Conservation (phyloP, 2,329 filamentous ascomycete genomes). For the Drechslerella stenobrocha region DNA sequence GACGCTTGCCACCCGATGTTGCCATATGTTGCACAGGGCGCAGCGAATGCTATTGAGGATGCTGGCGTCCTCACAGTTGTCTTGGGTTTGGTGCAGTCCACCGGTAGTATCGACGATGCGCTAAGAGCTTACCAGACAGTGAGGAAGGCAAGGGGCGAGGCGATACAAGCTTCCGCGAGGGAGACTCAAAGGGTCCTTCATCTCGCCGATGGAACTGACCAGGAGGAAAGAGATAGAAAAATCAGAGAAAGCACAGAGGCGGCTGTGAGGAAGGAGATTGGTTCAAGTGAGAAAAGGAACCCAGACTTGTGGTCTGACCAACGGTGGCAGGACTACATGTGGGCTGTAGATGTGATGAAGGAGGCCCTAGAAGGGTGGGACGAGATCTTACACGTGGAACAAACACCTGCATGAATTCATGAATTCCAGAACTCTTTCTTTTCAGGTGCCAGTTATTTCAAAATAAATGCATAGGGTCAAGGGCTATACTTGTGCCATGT, state of each 20-base stretch:
- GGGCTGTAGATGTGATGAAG: slow-evolving; percentile 54
- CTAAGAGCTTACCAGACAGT: slow-evolving; percentile 63
- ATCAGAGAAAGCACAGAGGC: slow-evolving; percentile 55
- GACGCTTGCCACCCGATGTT: slow-evolving; percentile 71
- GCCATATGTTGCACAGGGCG: slow-evolving; percentile 69
- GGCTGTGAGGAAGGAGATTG: slow-evolving; percentile 9
- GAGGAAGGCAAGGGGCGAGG: slow-evolving; percentile 60
- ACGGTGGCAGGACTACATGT: slow-evolving; percentile 54
- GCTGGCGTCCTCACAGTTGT: slow-evolving; percentile 61
- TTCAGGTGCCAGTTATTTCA: neutral
- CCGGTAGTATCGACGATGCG: slow-evolving; percentile 18
- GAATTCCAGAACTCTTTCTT: neutral
- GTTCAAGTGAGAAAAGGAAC: slow-evolving; percentile 39
- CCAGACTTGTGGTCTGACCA: slow-evolving; percentile 53
- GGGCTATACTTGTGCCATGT: no score
- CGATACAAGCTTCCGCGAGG: slow-evolving; percentile 59
- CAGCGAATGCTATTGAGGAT: slow-evolving; percentile 70
- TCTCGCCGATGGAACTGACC: slow-evolving; percentile 63
- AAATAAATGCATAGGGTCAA: neutral
- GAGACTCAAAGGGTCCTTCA: slow-evolving; percentile 63
- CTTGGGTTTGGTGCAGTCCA: slow-evolving; percentile 1
- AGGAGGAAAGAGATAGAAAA: slow-evolving; percentile 64
- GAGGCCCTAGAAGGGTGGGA: slow-evolving; percentile 52
- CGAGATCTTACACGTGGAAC: slow-evolving; percentile 8
- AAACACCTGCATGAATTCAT: neutral